A percentile compares a stretch with the other conserved stretches of the same genome.
Evolutionary conservation across 2,329 filamentous ascomycete genomes (phyloP).

Genomic region (Hymenoscyphus scutula): DNA sequence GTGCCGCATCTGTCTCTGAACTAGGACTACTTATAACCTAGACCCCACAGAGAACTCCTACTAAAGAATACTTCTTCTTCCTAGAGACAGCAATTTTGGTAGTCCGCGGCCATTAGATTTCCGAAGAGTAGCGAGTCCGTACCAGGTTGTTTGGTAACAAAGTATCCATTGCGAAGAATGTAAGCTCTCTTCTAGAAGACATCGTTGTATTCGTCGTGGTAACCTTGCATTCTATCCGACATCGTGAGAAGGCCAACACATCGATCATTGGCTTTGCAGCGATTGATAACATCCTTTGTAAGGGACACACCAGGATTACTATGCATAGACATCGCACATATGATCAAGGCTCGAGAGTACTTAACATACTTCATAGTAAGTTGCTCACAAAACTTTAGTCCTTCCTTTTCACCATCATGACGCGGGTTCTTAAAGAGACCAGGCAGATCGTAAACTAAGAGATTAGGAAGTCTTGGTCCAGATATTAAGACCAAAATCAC

Average conservation of each 20-base stretch:
- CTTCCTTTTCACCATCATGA: conserved; percentile 57
- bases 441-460: conserved; percentile 84
- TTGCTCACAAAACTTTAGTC: conserved; percentile 72
- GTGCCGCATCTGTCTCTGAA: too few relatives aligned
- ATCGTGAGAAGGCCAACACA: background rate
- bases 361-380: conserved; percentile 68
- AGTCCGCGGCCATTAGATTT: too few relatives aligned
- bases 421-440: conserved; percentile 74
- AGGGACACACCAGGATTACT: conserved; percentile 73
- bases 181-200: too few relatives aligned
- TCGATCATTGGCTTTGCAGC: background rate
- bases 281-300: conserved; percentile 45
- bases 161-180: too few relatives aligned
- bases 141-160: too few relatives aligned
- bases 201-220: too few relatives aligned
- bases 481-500: conserved; percentile 74
- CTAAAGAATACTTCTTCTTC: too few relatives aligned
- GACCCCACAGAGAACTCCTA: too few relatives aligned
- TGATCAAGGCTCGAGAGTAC: conserved; percentile 68
- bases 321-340: conserved; percentile 76
- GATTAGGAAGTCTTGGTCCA: conserved; percentile 65
- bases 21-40: too few relatives aligned
- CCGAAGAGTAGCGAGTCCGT: too few relatives aligned
- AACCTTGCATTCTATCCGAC: too few relatives aligned
- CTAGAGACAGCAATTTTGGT: too few relatives aligned